Base-by-base conservation (phyloP, 306 rosid species). In the Lagenaria siceraria region DNA sequence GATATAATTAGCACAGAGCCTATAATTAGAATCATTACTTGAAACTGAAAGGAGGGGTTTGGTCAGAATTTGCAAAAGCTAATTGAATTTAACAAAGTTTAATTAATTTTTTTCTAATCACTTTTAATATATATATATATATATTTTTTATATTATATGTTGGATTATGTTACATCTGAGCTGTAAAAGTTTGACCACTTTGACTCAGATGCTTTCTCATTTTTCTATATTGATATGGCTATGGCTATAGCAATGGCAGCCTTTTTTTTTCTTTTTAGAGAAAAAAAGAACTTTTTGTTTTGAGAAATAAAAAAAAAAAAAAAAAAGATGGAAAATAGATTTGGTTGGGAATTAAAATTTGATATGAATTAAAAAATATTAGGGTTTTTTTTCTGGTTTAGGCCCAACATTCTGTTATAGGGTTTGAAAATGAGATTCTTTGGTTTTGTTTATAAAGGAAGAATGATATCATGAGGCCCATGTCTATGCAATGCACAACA, bases 141-240 rank as follows among this genome's bases (percentile, higher is more conserved):
- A n/a, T n/a, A 31, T 4, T 9, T 4, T 19, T n/a, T 38, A n/a
- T 78, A 75, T 61, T 78, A 87, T 85, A 81, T 81, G 89, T 85
- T 83, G 69, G 87, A 87, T 87, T 83, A 70, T 81, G 92, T 87
- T 89, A 83, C 66, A 14, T 46, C 68, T 51, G 51, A 82, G 88
- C 79, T 81, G 85, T 83, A 75, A 78, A 85, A 87, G 85, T 85
- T 83, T 79, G 88, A 89, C 87, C 80, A 83, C 83, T 88, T 91
- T 85, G 89, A 88, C 92, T 82, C 62, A 84, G 88, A 91, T 85
- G 84, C 88, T 85, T 85, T 86, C 90, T 83, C 97, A 75, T 88
- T 87, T 78, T 85, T 91, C 93, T 46, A 88, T 86, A 80, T 88
- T 89, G 97, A 91, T 49, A 49, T 49, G 53, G 53, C 19, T 13